Evolutionary conservation across 768 basidiomycete species (phyloP).

Genomic region (Amanita pallidorosea): DNA sequence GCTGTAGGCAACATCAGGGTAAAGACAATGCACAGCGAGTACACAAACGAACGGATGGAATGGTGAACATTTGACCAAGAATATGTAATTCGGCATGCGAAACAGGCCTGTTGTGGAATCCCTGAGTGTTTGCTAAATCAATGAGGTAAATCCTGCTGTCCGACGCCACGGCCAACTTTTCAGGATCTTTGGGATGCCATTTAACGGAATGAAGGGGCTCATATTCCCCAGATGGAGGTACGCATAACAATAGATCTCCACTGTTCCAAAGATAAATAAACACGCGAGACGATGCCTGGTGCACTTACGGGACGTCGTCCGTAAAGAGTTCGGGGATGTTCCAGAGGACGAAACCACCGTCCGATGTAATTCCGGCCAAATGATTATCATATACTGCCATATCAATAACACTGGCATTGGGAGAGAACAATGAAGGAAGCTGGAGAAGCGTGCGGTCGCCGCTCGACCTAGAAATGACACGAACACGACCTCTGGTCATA

Average conservation of each 20-base stretch:
- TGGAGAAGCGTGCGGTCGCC: slow-evolving; percentile 83
- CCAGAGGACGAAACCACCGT: slow-evolving; percentile 87
- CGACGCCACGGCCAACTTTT: slow-evolving; percentile 76
- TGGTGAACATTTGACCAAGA: slow-evolving; percentile 56
- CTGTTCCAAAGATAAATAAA: slow-evolving; percentile 20
- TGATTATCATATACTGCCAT: slow-evolving; percentile 82
- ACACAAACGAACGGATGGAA: slow-evolving; percentile 49
- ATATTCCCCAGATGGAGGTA: slow-evolving; percentile 46
- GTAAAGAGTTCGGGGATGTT: slow-evolving; percentile 75
- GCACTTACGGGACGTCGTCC: slow-evolving; percentile 75
- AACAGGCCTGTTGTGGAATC: slow-evolving; percentile 54
- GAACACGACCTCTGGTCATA: slow-evolving; percentile 83
- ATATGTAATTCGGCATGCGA: slow-evolving; percentile 60
- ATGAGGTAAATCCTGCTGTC: slow-evolving; percentile 67
- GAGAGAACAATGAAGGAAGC: slow-evolving; percentile 51
- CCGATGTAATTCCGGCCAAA: slow-evolving; percentile 77
- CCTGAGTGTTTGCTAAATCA: slow-evolving; percentile 54
- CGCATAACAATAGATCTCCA: slow-evolving; percentile 58
- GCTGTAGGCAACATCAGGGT: slow-evolving; percentile 27
- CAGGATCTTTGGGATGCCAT: slow-evolving; percentile 79
- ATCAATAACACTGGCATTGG: slow-evolving; percentile 58
- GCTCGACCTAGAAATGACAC: slow-evolving; percentile 81
- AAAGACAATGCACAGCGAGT: background rate
- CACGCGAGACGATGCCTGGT: slow-evolving; percentile 3
- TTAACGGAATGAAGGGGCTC: slow-evolving; percentile 74